Percentiles rank a stretch among this genome's conserved stretches.
Conservation (phyloP, 2,329 filamentous ascomycete genomes). For the Onygena corvina region DNA sequence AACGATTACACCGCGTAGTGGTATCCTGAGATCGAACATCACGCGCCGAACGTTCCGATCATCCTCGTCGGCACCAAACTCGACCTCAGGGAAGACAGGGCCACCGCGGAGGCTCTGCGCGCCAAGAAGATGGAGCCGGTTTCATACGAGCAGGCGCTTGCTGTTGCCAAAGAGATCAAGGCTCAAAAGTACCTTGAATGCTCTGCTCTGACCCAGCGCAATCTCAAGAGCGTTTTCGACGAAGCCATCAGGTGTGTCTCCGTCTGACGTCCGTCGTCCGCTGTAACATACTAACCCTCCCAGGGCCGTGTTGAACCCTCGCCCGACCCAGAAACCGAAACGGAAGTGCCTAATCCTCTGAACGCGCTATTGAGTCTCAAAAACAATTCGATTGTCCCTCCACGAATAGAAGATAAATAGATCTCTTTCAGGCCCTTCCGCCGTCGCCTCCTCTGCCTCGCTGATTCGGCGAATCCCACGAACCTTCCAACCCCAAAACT, state of each 20-base stretch:
- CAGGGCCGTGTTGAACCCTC: constrained; percentile 40
- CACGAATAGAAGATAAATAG: constrained; percentile 2
- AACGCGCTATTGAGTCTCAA: not conserved
- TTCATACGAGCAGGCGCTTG: constrained; percentile 79
- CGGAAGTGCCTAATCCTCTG: constrained; percentile 25
- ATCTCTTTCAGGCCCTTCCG: not conserved
- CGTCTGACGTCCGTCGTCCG: not conserved
- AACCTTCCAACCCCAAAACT: not conserved
- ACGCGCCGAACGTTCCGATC: constrained; percentile 88
- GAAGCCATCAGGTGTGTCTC: constrained; percentile 80
- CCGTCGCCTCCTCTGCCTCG: not conserved
- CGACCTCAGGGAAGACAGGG: constrained; percentile 79
- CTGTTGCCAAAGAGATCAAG: constrained; percentile 84
- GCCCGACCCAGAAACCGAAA: constrained; percentile 35
- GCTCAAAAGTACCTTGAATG: constrained; percentile 98
- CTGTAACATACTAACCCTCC: not conserved
- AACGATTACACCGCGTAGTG: constrained; percentile 48
- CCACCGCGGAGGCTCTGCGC: constrained; percentile 67
- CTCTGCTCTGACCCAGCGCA: constrained; percentile 89
- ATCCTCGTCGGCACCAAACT: constrained; percentile 96
- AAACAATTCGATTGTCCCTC: not conserved
- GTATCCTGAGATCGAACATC: constrained; percentile 95
- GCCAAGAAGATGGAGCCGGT: constrained; percentile 97
- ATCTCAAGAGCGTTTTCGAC: constrained; percentile 97
- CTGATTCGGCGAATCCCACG: not conserved